Percentiles rank a stretch among this genome's conserved stretches.
Conservation (phyloP, 1,139 yeast species). For the Yamadazyma blattariae region DNA sequence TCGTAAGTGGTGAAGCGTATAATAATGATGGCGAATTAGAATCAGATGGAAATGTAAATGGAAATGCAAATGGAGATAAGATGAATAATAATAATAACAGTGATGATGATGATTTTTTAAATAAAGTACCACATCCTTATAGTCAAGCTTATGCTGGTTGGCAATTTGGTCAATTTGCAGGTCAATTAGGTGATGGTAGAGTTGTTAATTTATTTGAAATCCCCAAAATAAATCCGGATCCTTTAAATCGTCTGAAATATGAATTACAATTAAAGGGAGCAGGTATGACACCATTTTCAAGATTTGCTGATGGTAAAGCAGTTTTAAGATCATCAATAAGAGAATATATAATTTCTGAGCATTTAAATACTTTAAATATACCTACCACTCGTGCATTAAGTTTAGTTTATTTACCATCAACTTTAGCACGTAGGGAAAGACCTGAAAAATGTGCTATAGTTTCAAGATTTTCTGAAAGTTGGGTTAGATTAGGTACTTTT, state of each 20-base stretch:
- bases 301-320: slow-evolving; percentile 97
- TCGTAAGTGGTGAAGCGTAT: slow-evolving; percentile 62
- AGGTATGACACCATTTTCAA: slow-evolving; percentile 85
- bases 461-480: slow-evolving; percentile 76
- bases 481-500: slow-evolving; percentile 91
- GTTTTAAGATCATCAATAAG: slow-evolving; percentile 83
- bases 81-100: no score
- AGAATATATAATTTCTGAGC: slow-evolving; percentile 84
- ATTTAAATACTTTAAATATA: slow-evolving; percentile 74
- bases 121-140: slow-evolving; percentile 65
- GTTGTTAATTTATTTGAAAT: slow-evolving; percentile 79
- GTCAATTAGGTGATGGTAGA: slow-evolving; percentile 95
- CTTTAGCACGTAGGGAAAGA: slow-evolving; percentile 68
- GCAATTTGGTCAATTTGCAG: slow-evolving; percentile 96
- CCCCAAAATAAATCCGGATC: slow-evolving; percentile 25
- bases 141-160: slow-evolving; percentile 94
- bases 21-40: background rate
- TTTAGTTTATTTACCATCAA: slow-evolving; percentile 66
- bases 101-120: slow-evolving; percentile 23
- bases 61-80: background rate
- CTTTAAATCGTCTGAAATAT: slow-evolving; percentile 32
- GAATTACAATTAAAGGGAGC: slow-evolving; percentile 89
- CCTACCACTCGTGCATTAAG: slow-evolving; percentile 86
- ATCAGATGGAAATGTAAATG: background rate
- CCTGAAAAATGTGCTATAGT: slow-evolving; percentile 86